These are phyloP conservation scores for Quercus robur DNA, from an alignment of 306 rosid species.

Conservation along the genomic window DNA sequence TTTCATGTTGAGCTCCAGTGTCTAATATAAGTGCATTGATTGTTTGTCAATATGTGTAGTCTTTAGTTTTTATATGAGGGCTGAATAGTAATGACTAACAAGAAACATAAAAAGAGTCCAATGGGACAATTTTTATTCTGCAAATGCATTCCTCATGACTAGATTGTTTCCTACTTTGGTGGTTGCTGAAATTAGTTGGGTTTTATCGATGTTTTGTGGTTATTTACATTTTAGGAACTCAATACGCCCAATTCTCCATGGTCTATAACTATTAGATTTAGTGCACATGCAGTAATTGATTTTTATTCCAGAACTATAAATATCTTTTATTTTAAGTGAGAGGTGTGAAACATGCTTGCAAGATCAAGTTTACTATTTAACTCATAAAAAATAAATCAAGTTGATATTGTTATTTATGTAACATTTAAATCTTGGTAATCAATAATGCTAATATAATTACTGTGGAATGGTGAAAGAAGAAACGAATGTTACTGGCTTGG, in stretches of 20 bases:
- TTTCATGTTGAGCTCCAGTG: constrained; percentile 10
- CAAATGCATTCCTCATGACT: background rate
- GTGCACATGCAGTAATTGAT: background rate
- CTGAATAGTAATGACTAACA: background rate
- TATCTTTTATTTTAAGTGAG: background rate
- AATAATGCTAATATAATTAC: background rate
- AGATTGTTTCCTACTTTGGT: background rate
- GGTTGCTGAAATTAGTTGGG: background rate
- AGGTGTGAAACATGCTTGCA: background rate
- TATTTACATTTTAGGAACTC: background rate
- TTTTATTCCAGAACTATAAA: background rate
- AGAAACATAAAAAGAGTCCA: background rate
- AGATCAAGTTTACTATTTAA: background rate
- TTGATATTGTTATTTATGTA: background rate
- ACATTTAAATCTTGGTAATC: background rate
- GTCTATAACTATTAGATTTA: background rate
- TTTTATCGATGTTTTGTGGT: background rate
- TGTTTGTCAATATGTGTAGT: constrained; percentile 26
- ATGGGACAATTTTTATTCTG: background rate
- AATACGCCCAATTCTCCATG: background rate
- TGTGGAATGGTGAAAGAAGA: background rate
- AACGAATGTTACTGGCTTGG: background rate
- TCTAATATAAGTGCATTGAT: background rate
- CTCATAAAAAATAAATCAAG: no score
- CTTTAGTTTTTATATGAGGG: background rate